A percentile compares a stretch with the other conserved stretches of the same genome.
These are phyloP conservation scores for Calonectria fujianensis DNA, from an alignment of 2,329 filamentous ascomycete species.

Conservation along the genomic window DNA sequence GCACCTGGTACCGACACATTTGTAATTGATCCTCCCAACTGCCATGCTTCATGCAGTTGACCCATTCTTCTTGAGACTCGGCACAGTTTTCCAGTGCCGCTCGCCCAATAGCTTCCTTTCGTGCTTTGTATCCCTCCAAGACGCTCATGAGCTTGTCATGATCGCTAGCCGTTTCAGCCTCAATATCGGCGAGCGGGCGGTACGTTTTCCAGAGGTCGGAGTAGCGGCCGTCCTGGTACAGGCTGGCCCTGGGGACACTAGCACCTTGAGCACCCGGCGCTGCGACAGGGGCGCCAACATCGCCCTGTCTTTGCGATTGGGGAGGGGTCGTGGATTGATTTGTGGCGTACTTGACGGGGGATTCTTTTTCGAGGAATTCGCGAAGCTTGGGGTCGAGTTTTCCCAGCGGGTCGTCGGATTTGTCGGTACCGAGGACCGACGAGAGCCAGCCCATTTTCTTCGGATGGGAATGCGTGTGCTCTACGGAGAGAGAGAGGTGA, in stretches of 20 bases:
- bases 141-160: conserved; percentile 88
- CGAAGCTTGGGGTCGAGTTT: conserved; percentile 89
- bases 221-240: conserved; percentile 78
- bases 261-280: conserved; percentile 45
- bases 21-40: conserved; percentile 81
- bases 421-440: conserved; percentile 70
- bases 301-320: conserved; percentile 33
- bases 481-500: not conserved
- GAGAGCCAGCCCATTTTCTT: conserved; percentile 75
- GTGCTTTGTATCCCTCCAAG: conserved; percentile 88
- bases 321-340: conserved; percentile 48
- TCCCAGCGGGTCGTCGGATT: conserved; percentile 75
- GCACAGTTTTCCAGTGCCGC: conserved; percentile 96
- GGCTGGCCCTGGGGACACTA: conserved; percentile 68
- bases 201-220: conserved; percentile 97
- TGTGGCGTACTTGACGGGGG: conserved; percentile 80
- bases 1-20: conserved; percentile 87
- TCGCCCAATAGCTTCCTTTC: conserved; percentile 84
- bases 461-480: not conserved
- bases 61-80: conserved; percentile 87
- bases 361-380: conserved; percentile 89
- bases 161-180: conserved; percentile 81
- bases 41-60: conserved; percentile 86
- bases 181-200: conserved; percentile 81
- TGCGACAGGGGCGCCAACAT: conserved; percentile 44